Evolutionary conservation across 2,329 filamentous ascomycete genomes (phyloP), one percentile per base, ranked within the genome.

Genomic region (Clonostachys rosea): DNA sequence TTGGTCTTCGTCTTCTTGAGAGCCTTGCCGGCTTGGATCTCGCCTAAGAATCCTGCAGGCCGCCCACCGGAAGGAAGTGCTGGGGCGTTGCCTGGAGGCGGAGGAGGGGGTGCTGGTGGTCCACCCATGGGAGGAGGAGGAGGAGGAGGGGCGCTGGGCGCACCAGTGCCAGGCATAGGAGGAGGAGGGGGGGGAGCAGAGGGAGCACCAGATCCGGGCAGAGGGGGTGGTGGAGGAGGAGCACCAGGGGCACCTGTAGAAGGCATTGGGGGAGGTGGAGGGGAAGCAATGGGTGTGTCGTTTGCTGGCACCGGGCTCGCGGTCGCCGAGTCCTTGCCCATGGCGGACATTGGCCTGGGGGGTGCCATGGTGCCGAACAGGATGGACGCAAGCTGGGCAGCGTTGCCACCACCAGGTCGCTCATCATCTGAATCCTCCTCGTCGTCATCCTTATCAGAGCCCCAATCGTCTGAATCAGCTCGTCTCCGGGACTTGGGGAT

Each of bases 361-460:
- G 94, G 92, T 10, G 82, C 92, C 91, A 99, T 97, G 45, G 91
- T 96, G 49, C 94, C 92, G 63, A 99, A 99, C 17, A 99, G 78
- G 50, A 96, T 94, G 7, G 89, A 95, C 14, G 94, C 94, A 36
- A 99, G 81, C 57, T 96, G 89, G 50, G 95, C 94, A 43, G 94
- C 94, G 56, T 83, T 90, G 49, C 87, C 84, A 47, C 89, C 89
- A 44, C 87, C 87, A 16, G 89, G 85, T 10, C 85, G 81, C 46
- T 91, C 87, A 47, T 91, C 88, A 47, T 92, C 86, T 35, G 83
- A 84, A 45, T 89, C 87, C 47, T 87, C 83, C 17, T 87, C 84
- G 5, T 76, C 74, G 17, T 76, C 72, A 17, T 71, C 69, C 57
- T 79, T 83, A 50, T 87, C 85, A 13, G 89, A 92, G 50, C 90